Conservation (phyloP, 148 eudicot genomes). For the Nyssa sinensis region DNA sequence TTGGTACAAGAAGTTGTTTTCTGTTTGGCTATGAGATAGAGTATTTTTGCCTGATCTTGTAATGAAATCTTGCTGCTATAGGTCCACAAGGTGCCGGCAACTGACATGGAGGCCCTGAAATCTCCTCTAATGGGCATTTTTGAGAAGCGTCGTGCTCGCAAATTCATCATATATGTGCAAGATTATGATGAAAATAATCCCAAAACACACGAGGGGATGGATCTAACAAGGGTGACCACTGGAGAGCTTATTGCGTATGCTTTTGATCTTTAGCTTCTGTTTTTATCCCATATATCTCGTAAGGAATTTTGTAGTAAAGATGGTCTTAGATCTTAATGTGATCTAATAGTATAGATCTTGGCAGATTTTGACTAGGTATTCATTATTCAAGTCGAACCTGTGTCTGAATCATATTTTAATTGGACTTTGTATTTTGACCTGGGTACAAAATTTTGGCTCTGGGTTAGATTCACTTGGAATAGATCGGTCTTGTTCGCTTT, state of each 20-base stretch:
- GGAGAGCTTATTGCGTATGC: conserved; percentile 85
- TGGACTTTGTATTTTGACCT: no score
- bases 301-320: no score
- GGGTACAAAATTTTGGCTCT: no score
- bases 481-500: no score
- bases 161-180: conserved; percentile 84
- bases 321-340: no score
- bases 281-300: not conserved
- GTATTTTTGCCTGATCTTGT: conserved; percentile 4
- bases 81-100: conserved; percentile 96
- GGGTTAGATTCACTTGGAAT: no score
- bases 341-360: no score
- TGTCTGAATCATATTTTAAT: no score
- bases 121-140: conserved; percentile 96
- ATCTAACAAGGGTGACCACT: conserved; percentile 75
- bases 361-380: no score
- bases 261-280: conserved; percentile 13
- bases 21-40: conserved; percentile 5
- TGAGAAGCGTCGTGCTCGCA: conserved; percentile 90
- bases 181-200: conserved; percentile 76
- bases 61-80: conserved; percentile 23
- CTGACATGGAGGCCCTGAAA: conserved; percentile 96
- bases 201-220: conserved; percentile 84
- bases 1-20: not conserved
- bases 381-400: no score